Percentiles rank a stretch among this genome's conserved stretches.
phyloP scores from a whole-genome alignment of 371 early-diverging fungal species.

The Apophysomyces ossiformis region DNA sequence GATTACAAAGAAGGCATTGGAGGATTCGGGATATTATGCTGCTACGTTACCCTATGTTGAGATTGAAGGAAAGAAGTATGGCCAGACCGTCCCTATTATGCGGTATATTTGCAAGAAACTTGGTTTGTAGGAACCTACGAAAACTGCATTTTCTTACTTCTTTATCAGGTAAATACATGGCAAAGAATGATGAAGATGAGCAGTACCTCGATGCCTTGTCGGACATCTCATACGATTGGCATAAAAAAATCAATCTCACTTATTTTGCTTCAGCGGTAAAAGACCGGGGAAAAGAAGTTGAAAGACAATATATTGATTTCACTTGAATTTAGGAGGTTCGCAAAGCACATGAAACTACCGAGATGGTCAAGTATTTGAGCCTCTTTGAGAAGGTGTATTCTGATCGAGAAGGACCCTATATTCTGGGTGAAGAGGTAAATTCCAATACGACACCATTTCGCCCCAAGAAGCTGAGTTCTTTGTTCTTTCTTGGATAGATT shows the following conservation, averaged over 20 bases:
- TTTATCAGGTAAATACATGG: conserved; percentile 3
- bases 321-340: background rate
- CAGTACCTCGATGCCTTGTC: conserved; percentile 16
- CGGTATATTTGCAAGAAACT: conserved; percentile 14
- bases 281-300: background rate
- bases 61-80: conserved; percentile 7
- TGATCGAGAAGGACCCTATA: conserved; percentile 16
- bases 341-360: conserved; percentile 8
- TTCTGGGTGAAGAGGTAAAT: conserved; percentile 19
- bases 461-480: conserved; percentile 51
- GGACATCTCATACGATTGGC: conserved; percentile 10
- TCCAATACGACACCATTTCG: background rate
- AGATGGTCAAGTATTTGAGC: background rate
- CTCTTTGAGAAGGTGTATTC: conserved; percentile 17
- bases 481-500: conserved; percentile 7
- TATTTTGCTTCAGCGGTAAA: conserved; percentile 76
- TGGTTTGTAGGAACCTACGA: background rate
- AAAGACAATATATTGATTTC: no score
- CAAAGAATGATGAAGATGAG: conserved; percentile 11
- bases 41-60: conserved; percentile 10
- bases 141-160: background rate
- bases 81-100: conserved; percentile 9
- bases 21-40: background rate
- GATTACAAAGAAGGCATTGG: background rate
- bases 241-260: conserved; percentile 56